Conservation (phyloP, 108 stramenopile species). For the Cyclotella cryptica region DNA sequence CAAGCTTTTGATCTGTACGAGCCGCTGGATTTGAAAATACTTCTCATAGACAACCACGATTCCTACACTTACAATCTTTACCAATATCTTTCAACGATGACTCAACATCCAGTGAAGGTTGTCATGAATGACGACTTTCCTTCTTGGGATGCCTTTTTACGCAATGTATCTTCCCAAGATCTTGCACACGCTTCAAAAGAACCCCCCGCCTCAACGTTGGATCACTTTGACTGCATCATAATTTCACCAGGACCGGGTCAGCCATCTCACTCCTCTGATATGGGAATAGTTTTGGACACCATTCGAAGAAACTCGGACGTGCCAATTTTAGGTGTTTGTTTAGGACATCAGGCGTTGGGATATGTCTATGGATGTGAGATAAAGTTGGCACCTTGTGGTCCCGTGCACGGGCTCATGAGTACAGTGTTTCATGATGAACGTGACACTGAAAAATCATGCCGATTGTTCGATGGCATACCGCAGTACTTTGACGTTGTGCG, state of each 20-base stretch:
- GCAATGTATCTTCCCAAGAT: background rate
- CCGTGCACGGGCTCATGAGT: slow-evolving; percentile 91
- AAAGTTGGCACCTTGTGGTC: slow-evolving; percentile 62
- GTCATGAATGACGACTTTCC: slow-evolving; percentile 79
- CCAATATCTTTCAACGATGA: slow-evolving; percentile 81
- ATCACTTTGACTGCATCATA: slow-evolving; percentile 79
- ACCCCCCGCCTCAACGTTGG: background rate
- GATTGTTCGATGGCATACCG: slow-evolving; percentile 54
- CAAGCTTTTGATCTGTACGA: background rate
- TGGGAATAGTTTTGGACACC: slow-evolving; percentile 71
- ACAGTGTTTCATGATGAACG: slow-evolving; percentile 44
- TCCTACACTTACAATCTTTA: slow-evolving; percentile 96
- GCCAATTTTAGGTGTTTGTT: slow-evolving; percentile 93
- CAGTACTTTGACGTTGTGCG: slow-evolving; percentile 78
- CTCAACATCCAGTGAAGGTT: slow-evolving; percentile 75
- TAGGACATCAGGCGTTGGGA: slow-evolving; percentile 93
- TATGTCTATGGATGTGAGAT: slow-evolving; percentile 68
- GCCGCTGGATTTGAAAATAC: slow-evolving; percentile 65
- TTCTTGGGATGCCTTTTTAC: slow-evolving; percentile 46
- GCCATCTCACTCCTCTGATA: slow-evolving; percentile 69
- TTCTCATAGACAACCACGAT: slow-evolving; percentile 96
- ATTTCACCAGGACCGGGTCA: slow-evolving; percentile 92
- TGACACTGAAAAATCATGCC: slow-evolving; percentile 9
- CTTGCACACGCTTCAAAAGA: background rate
- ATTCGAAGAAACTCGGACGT: slow-evolving; percentile 59